Percentiles rank a stretch among this genome's conserved stretches.
phyloP scores from a whole-genome alignment of 2,329 filamentous ascomycete species.

The Alternaria angustiovoidea region DNA sequence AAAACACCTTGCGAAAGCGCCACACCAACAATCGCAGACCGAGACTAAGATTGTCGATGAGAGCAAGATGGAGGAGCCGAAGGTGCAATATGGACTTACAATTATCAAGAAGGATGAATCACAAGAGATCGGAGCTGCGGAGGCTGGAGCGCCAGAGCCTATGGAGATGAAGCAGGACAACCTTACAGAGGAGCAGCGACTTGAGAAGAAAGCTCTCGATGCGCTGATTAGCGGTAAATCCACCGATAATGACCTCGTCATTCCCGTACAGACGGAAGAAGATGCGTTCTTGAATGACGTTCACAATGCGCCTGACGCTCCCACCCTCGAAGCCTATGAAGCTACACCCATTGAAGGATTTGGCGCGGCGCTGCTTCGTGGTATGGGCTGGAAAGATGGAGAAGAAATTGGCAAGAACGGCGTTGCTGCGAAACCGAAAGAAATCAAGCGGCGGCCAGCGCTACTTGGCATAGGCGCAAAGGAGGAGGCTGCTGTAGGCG shows the following conservation, averaged over 20 bases:
- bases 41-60: constrained; percentile 36
- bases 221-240: constrained; percentile 54
- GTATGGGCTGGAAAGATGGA: constrained; percentile 92
- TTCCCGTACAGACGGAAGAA: constrained; percentile 61
- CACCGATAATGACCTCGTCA: constrained; percentile 46
- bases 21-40: constrained; percentile 55
- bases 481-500: constrained; percentile 66
- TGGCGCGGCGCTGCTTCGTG: constrained; percentile 84
- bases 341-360: constrained; percentile 94
- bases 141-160: constrained; percentile 20
- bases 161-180: constrained; percentile 43
- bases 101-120: constrained; percentile 51
- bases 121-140: constrained; percentile 14
- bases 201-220: constrained; percentile 64
- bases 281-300: constrained; percentile 77
- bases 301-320: constrained; percentile 73
- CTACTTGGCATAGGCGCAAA: constrained; percentile 90
- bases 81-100: constrained; percentile 63
- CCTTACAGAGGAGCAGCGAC: constrained; percentile 41
- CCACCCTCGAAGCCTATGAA: constrained; percentile 84
- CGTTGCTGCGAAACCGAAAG: constrained; percentile 62
- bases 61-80: constrained; percentile 48
- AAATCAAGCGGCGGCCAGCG: constrained; percentile 76
- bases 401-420: constrained; percentile 63
- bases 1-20: constrained; percentile 67